Percentiles rank a stretch among this genome's conserved stretches.
Conservation (phyloP, 306 rosid species). For the Quercus bicolor region DNA sequence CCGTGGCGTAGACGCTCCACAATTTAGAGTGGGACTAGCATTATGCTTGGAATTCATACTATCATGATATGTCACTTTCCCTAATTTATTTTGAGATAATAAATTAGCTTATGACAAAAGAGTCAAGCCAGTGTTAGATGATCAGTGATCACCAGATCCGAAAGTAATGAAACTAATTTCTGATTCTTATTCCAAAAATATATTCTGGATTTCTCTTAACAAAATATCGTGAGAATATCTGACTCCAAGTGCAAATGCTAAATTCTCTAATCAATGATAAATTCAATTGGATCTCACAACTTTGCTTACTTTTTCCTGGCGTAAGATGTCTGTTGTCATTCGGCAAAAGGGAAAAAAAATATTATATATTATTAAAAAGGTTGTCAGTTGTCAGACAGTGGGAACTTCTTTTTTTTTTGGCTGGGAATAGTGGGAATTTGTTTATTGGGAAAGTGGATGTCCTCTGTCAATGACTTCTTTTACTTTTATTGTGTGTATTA, state of each 20-base stretch:
- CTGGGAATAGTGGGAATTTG: background rate
- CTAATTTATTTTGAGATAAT: background rate
- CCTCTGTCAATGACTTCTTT: conserved; percentile 11
- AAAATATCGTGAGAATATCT: background rate
- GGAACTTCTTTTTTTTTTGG: background rate
- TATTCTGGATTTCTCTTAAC: background rate
- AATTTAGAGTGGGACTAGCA: background rate
- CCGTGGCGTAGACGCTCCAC: conserved; percentile 1
- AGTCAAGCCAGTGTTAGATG: conserved; percentile 14
- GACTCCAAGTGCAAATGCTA: too few species aligned
- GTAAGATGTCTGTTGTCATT: conserved; percentile 9
- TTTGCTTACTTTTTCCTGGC: conserved; percentile 1
- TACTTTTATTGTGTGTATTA: background rate
- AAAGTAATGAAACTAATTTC: background rate
- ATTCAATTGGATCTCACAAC: background rate
- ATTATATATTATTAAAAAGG: background rate
- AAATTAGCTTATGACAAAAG: background rate
- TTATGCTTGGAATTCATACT: conserved; percentile 5
- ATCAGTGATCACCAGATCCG: conserved; percentile 15
- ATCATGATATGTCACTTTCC: background rate
- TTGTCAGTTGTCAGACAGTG: conserved; percentile 18
- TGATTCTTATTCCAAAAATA: too few species aligned
- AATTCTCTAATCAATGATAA: background rate
- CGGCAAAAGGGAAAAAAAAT: background rate
- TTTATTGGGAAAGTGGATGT: conserved; percentile 18